A percentile compares a stretch with the other conserved stretches of the same genome.
Evolutionary conservation across 257 asterid genomes (phyloP).

Genomic region (Gentiana dahurica): DNA sequence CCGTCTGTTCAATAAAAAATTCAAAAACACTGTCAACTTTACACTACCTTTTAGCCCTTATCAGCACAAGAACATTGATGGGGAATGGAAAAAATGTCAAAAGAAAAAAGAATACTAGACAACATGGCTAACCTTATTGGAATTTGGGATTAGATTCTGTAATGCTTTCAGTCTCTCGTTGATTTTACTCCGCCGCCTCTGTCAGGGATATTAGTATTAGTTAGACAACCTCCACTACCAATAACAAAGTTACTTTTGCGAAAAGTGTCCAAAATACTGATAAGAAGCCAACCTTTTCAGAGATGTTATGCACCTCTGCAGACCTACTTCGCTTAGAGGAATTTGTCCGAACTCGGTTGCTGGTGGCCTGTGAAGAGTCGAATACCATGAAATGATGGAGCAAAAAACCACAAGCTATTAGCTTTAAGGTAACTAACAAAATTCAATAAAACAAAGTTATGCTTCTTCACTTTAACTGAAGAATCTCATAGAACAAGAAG

Average conservation of each 20-base stretch:
- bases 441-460: too few species aligned
- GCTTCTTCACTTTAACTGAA: too few species aligned
- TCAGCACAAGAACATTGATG: too few species aligned
- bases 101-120: too few species aligned
- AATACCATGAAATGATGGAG: too few species aligned
- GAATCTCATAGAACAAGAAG: too few species aligned
- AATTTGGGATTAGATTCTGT: slow-evolving; percentile 41
- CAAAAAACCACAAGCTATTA: too few species aligned
- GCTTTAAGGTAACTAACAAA: too few species aligned
- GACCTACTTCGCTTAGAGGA: slow-evolving; percentile 35
- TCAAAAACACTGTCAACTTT: not conserved
- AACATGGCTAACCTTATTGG: slow-evolving; percentile 31
- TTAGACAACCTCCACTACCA: not conserved
- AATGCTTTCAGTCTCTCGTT: slow-evolving; percentile 44
- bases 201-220: slow-evolving; percentile 6
- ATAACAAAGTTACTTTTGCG: slow-evolving; percentile 5
- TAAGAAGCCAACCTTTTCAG: slow-evolving; percentile 29
- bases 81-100: too few species aligned
- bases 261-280: not conserved
- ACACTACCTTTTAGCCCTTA: not conserved
- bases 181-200: slow-evolving; percentile 45
- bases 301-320: slow-evolving; percentile 42
- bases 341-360: not conserved
- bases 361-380: too few species aligned
- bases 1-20: slow-evolving; percentile 25